Evolutionary conservation across 805 yeast species (phyloP).

Genomic region (Yamadazyma takamatsuzukensis): DNA sequence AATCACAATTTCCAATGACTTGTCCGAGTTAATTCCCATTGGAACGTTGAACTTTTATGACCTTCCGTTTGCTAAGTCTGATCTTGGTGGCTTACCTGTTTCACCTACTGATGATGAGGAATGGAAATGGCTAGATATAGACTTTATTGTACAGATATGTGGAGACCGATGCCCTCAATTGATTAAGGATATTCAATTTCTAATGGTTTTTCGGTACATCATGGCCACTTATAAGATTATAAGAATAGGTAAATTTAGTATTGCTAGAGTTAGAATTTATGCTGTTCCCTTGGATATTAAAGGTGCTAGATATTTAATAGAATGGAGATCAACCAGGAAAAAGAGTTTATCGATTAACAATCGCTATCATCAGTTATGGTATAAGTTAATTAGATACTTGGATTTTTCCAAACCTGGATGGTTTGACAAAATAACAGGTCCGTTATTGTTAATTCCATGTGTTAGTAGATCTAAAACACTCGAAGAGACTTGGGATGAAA

Average conservation of each 20-base stretch:
- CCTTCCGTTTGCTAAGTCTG: slow-evolving; percentile 38
- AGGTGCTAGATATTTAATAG: slow-evolving; percentile 26
- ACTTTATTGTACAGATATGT: slow-evolving; percentile 21
- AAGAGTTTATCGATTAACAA: slow-evolving; percentile 23
- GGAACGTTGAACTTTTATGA: slow-evolving; percentile 47
- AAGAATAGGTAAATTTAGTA: slow-evolving; percentile 10
- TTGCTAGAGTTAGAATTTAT: slow-evolving; percentile 43
- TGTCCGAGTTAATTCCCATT: slow-evolving; percentile 37
- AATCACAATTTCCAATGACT: slow-evolving; percentile 34
- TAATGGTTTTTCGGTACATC: slow-evolving; percentile 37
- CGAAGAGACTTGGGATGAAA: slow-evolving; percentile 5
- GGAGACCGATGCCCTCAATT: slow-evolving; percentile 19
- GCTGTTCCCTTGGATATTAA: slow-evolving; percentile 43
- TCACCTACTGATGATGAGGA: slow-evolving; percentile 16
- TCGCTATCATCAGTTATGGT: slow-evolving; percentile 28
- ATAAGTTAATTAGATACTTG: slow-evolving; percentile 31
- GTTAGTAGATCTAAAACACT: not conserved
- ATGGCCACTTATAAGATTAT: slow-evolving; percentile 41
- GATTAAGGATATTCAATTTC: slow-evolving; percentile 38
- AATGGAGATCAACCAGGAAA: slow-evolving; percentile 34
- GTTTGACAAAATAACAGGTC: not conserved
- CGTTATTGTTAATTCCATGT: slow-evolving; percentile 5
- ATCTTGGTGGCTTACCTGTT: slow-evolving; percentile 23
- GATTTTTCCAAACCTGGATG: slow-evolving; percentile 33
- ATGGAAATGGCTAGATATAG: slow-evolving; percentile 59